Evolutionary conservation across 2,329 filamentous ascomycete genomes (phyloP), one percentile per base, ranked within the genome.

Genomic region (Didymella keratinophila): DNA sequence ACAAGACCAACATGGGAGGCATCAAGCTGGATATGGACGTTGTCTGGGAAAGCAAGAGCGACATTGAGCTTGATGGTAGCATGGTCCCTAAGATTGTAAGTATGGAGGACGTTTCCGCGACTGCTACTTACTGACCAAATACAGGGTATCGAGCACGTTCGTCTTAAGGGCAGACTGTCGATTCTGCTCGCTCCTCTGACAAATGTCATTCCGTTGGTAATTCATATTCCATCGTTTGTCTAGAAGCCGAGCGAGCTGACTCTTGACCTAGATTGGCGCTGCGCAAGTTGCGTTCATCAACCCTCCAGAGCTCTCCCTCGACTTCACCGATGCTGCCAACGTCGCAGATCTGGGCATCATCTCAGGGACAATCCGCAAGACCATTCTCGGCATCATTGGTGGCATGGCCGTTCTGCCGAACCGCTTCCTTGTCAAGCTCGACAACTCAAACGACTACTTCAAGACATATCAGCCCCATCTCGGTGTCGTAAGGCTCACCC

Each of bases 11-110:
- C 4, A 75, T 68, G 8, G 74, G 72, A 2, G 80, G 80, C 14
- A 82, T 83, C 67, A 82, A 81, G 70, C 73, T 83, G 3, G 81
- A 83, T 44, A 77, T 83, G 75, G 75, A 82, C 56, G 66, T 83
- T 2, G 68, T 69, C 16, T 83, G 81, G 81, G 77, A 82, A 30
- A 78, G 81, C 11, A 65, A 77, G 23, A 78, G 78, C 44, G 80
- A 83, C 48, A 81, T 83, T 52, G 79, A 83, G 59, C 67, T 83
- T 16, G 77, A 82, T 37, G 80, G 74, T 0, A 77, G 72, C 32
- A 76, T 79, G 75, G 71, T 81, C 16, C 79, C 81, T 37, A 79
- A 80, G 59, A 71, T 82, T 61, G 79, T 80, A 69, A 51, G 50
- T 18, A 16, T 2, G 3, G 18, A n/a, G 1, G 8, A 11, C n/a